phyloP scores from a whole-genome alignment of 2,329 filamentous ascomycete genomes.

The Arachnopeziza araneosa region DNA sequence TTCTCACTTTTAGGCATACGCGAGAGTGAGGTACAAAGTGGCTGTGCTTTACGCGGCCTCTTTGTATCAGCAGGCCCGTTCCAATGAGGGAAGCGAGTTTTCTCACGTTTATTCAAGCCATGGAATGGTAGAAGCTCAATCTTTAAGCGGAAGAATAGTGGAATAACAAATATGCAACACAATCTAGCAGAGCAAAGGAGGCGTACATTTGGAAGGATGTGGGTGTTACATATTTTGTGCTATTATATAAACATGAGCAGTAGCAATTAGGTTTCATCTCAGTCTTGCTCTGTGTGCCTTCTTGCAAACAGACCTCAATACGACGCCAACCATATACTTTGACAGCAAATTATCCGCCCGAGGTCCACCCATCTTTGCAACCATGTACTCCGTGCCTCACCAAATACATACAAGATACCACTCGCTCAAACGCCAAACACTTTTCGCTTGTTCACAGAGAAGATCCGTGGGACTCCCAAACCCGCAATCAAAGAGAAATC shows the following conservation, averaged over 20 bases:
- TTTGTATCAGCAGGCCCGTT: not conserved
- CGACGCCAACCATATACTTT: not conserved
- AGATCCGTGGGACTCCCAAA: not conserved
- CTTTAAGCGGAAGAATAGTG: not conserved
- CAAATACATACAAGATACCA: not conserved
- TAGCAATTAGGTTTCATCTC: not conserved
- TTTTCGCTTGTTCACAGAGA: not conserved
- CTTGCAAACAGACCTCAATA: not conserved
- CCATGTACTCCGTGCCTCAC: not conserved
- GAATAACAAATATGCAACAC: not conserved
- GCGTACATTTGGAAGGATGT: too few relatives aligned
- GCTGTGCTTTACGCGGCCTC: not conserved
- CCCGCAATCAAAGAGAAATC: not conserved
- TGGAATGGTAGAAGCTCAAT: not conserved
- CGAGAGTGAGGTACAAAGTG: not conserved
- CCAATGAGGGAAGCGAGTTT: not conserved
- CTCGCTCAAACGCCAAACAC: not conserved
- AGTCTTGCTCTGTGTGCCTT: not conserved
- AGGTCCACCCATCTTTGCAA: not conserved
- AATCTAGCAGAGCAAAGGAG: too few relatives aligned
- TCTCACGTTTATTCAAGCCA: not conserved
- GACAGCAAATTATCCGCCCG: not conserved
- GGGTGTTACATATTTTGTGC: not conserved
- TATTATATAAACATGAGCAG: not conserved
- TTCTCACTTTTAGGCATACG: not conserved